These are phyloP conservation scores for Lactifluus piperatus DNA, from an alignment of 768 basidiomycete species.

Conservation along the genomic window DNA sequence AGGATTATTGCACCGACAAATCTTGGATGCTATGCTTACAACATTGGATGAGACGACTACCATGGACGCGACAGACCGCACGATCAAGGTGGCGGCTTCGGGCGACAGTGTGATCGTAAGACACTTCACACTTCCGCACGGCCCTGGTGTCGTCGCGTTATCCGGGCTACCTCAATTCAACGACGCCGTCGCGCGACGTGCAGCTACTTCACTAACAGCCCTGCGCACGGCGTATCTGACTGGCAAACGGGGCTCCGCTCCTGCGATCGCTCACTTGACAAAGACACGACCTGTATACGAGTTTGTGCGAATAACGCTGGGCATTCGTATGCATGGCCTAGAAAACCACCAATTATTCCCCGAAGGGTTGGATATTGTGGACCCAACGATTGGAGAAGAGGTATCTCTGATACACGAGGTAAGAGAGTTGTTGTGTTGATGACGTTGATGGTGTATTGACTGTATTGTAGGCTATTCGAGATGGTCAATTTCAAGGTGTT, in stretches of 20 bases:
- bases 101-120: conserved; percentile 57
- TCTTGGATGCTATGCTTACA: conserved; percentile 38
- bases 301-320: conserved; percentile 60
- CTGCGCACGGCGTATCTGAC: conserved; percentile 50
- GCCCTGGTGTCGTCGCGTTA: conserved; percentile 21
- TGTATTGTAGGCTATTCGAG: conserved; percentile 42
- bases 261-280: conserved; percentile 58
- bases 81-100: conserved; percentile 62
- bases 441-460: background rate
- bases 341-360: conserved; percentile 58
- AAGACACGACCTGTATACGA: conserved; percentile 68
- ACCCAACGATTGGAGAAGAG: conserved; percentile 60
- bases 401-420: conserved; percentile 70
- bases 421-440: background rate
- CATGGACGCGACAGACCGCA: conserved; percentile 62
- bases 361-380: conserved; percentile 56
- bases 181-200: conserved; percentile 39
- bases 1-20: conserved; percentile 28
- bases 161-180: conserved; percentile 44
- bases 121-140: conserved; percentile 30
- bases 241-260: conserved; percentile 50
- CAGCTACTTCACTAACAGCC: conserved; percentile 36
- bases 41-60: conserved; percentile 57
- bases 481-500: conserved; percentile 53
- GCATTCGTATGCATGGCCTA: conserved; percentile 72